phyloP scores from a whole-genome alignment of 148 eudicot genomes.

The Nyssa sinensis region DNA sequence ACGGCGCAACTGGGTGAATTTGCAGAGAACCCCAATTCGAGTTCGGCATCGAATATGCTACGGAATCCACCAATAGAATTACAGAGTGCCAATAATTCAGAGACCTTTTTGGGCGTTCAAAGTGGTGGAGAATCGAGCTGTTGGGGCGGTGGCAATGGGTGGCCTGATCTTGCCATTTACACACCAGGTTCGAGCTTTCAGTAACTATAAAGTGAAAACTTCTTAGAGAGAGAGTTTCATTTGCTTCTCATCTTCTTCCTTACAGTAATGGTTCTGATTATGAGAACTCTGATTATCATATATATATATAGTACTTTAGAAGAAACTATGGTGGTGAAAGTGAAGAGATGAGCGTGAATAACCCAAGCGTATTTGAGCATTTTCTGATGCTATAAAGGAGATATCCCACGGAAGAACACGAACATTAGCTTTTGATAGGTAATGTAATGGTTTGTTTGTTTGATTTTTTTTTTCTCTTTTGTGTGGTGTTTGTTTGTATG shows the following conservation, averaged over 20 bases:
- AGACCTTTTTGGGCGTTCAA: conserved; percentile 32
- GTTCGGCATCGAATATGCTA: conserved; percentile 20
- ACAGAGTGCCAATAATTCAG: conserved; percentile 14
- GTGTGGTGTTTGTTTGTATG: neutral
- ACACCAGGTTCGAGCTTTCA: conserved; percentile 60
- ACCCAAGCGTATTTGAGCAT: neutral
- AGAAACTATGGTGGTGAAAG: neutral
- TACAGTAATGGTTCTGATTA: neutral
- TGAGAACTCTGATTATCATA: neutral
- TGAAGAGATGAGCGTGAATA: neutral
- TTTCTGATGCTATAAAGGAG: neutral
- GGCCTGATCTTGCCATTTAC: conserved; percentile 70
- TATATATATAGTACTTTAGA: neutral
- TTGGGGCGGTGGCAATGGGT: conserved; percentile 44
- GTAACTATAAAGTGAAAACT: conserved; percentile 8
- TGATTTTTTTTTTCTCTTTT: too few species aligned
- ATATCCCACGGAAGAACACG: too few species aligned
- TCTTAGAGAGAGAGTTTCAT: neutral
- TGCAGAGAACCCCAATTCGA: conserved; percentile 21
- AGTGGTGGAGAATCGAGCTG: conserved; percentile 31
- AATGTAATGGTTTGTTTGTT: too few species aligned
- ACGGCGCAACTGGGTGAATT: conserved; percentile 24
- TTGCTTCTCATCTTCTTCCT: neutral
- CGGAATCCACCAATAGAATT: conserved; percentile 11
- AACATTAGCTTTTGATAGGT: neutral